phyloP scores from a whole-genome alignment of 768 basidiomycete species.

The Amylocystis lapponica region DNA sequence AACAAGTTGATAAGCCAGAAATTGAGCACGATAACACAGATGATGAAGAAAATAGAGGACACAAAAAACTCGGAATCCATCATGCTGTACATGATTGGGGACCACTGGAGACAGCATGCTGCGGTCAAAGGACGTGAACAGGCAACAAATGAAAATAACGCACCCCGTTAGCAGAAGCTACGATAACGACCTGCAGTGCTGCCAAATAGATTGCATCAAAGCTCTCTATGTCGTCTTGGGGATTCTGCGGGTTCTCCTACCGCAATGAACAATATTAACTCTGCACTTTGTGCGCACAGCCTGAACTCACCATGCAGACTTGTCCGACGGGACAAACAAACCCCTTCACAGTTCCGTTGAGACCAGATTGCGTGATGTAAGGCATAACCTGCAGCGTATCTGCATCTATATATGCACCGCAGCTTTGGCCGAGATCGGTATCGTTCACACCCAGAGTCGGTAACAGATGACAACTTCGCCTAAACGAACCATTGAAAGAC shows the following conservation, averaged over 20 bases:
- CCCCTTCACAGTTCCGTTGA: conserved; percentile 53
- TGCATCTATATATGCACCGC: conserved; percentile 78
- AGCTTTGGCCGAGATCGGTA: conserved; percentile 50
- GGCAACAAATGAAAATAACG: conserved; percentile 20
- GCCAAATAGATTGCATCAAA: conserved; percentile 88
- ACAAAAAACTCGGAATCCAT: conserved; percentile 88
- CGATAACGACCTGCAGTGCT: conserved; percentile 76
- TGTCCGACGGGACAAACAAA: conserved; percentile 89
- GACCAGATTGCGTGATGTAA: conserved; percentile 36
- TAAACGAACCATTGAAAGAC: conserved; percentile 81
- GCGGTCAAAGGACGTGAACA: too few species aligned
- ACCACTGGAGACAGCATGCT: conserved; percentile 49
- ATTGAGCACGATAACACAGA: conserved; percentile 80
- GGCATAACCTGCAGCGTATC: conserved; percentile 39
- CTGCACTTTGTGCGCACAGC: neutral
- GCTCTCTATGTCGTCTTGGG: conserved; percentile 56
- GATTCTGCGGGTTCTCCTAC: conserved; percentile 63
- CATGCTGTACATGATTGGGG: conserved; percentile 78
- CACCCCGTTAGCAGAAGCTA: conserved; percentile 76
- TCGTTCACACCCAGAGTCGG: conserved; percentile 49
- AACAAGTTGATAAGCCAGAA: conserved; percentile 93
- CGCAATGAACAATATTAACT: neutral
- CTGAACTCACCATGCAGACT: conserved; percentile 57
- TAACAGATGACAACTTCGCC: conserved; percentile 54
- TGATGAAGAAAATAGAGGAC: conserved; percentile 85